A percentile compares a stretch with the other conserved stretches of the same genome.
phyloP scores from a whole-genome alignment of 768 basidiomycete genomes.

The Coprinopsis sp. region DNA sequence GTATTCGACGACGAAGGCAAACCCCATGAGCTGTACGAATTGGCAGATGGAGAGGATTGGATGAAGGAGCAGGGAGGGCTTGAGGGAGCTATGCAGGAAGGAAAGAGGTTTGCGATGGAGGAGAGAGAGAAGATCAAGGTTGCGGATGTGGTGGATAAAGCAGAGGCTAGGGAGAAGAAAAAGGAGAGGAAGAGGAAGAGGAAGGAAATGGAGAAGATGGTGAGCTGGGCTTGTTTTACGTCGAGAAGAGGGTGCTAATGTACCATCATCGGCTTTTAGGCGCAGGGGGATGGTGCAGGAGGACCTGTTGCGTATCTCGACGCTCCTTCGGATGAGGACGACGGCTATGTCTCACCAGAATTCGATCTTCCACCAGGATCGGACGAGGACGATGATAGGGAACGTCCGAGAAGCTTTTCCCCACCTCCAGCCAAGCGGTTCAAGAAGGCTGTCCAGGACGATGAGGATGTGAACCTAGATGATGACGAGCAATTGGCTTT shows the following conservation, averaged over 20 bases:
- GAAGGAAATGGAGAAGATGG: constrained; percentile 67
- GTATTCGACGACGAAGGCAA: constrained; percentile 88
- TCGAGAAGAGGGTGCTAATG: constrained; percentile 3
- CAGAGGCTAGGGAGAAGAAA: constrained; percentile 82
- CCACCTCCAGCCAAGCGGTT: constrained; percentile 24
- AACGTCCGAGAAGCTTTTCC: no score
- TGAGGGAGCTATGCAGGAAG: constrained; percentile 61
- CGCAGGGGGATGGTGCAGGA: constrained; percentile 27
- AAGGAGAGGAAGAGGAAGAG: constrained; percentile 89
- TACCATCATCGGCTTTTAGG: constrained; percentile 16
- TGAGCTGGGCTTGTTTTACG: constrained; percentile 20
- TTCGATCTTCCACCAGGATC: constrained; percentile 48
- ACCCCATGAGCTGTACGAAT: constrained; percentile 78
- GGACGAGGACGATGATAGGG: constrained; percentile 29
- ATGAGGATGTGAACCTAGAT: constrained; percentile 20
- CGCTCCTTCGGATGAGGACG: constrained; percentile 38
- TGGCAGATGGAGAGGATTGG: constrained; percentile 70
- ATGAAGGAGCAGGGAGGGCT: constrained; percentile 59
- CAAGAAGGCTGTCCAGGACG: constrained; percentile 11
- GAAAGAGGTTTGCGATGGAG: constrained; percentile 63
- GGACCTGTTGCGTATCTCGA: constrained; percentile 32
- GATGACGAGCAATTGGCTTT: constrained; percentile 57
- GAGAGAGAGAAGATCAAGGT: constrained; percentile 70
- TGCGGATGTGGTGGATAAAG: constrained; percentile 72
- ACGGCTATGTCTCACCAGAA: constrained; percentile 69